Evolutionary conservation across 345 rosid species (phyloP), one percentile per base, ranked within the genome.

Genomic region (Acer saccharum): DNA sequence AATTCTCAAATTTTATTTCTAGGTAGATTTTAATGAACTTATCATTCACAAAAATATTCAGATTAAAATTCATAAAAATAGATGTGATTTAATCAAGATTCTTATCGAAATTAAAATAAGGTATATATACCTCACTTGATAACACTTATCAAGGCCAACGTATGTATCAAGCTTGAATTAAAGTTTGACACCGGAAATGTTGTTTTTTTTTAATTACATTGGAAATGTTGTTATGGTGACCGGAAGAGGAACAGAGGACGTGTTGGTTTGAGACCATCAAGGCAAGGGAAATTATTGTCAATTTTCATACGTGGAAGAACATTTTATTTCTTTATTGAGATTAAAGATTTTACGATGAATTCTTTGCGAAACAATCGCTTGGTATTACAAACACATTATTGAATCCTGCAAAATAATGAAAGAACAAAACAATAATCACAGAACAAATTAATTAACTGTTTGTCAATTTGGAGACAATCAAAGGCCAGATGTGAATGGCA

Each of bases 401-500:
- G 32, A 23, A 21, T 7, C 6, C 12, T 25, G 21, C 20, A 20
- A 74, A 17, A 5, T 35, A 74, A 74, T 63, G 9, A 63, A 44
- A 44, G 60, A 63, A 63, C 17, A 46, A 74, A 43, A 62, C 16
- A 17, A 46, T 44, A 25, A 9, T 14, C 11, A 63, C 25, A 1
- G 63, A 9, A 63, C 29, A 46, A 46, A 43, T 16, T 16, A 10
- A 17, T 46, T 0, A 50, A 11, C 55, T 50, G 3, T 11, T 4
- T 23, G 67, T 17, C 7, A 9, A 4, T 27, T 61, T 44, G 50
- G 27, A 55, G 57, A 61, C 39, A 13, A 48, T 90, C 87, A 92
- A 68, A 93, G 87, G 58, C 89, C 91, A 63, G 92, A 46, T 54
- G 84, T 76, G 80, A 92, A 93, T 0, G 93, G 97, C n/a, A 93